Percentiles rank a stretch among this genome's conserved stretches.
phyloP scores from a whole-genome alignment of 2,329 filamentous ascomycete genomes.

The Cryphonectria naterciae region DNA sequence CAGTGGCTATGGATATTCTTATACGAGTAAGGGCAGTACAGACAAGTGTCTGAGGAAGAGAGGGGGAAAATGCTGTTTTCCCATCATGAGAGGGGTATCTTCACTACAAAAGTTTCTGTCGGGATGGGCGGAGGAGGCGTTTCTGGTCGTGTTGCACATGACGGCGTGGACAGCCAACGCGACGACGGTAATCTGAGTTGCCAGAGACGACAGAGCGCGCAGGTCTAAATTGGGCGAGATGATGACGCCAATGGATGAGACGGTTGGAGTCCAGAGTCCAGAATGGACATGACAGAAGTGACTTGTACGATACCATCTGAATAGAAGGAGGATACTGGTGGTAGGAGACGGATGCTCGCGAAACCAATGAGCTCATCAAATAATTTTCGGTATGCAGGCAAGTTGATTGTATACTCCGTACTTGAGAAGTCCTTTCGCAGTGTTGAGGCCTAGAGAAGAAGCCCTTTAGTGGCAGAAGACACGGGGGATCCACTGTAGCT shows the following conservation, averaged over 20 bases:
- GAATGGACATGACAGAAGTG: background rate
- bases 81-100: background rate
- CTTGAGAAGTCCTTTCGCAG: background rate
- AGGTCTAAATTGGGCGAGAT: background rate
- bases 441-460: background rate
- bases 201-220: background rate
- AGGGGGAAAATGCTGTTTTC: too few relatives aligned
- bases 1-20: background rate
- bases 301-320: background rate
- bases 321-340: background rate
- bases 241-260: background rate
- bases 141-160: background rate
- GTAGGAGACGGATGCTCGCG: background rate
- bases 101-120: background rate
- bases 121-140: background rate
- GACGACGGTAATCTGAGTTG: background rate
- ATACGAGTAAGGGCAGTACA: background rate
- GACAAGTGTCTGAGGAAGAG: too few relatives aligned
- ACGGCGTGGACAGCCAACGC: background rate
- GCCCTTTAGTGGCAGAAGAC: background rate
- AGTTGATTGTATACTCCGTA: background rate
- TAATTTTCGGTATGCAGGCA: background rate
- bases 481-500: background rate
- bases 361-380: background rate
- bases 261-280: too few relatives aligned